These are phyloP conservation scores for Apostasia shenzhenica DNA, from an alignment of 106 monocot species.

Conservation along the genomic window DNA sequence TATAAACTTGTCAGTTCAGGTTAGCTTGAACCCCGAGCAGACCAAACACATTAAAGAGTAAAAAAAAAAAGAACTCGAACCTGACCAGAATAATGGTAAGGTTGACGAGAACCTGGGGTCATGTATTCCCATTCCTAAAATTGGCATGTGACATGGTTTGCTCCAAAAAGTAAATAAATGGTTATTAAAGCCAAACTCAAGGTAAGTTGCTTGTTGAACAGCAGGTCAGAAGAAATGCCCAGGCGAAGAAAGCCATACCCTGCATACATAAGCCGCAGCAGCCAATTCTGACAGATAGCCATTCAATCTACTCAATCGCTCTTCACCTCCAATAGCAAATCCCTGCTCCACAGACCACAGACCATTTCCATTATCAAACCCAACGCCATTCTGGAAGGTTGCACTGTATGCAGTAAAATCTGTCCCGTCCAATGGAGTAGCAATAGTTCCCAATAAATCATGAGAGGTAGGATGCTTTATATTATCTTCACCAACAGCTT, in stretches of 20 bases:
- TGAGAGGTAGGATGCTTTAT: constrained; percentile 7
- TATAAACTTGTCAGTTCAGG: too few relatives aligned
- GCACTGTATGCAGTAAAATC: constrained; percentile 16
- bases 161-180: too few relatives aligned
- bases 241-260: constrained; percentile 31
- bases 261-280: constrained; percentile 86
- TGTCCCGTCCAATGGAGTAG: constrained; percentile 11
- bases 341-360: constrained; percentile 59
- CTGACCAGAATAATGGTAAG: too few relatives aligned
- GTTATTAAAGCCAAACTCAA: too few relatives aligned
- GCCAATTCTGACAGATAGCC: constrained; percentile 87
- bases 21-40: too few relatives aligned
- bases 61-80: too few relatives aligned
- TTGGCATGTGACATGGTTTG: too few relatives aligned
- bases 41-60: too few relatives aligned
- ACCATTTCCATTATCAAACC: constrained; percentile 85
- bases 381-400: constrained; percentile 85
- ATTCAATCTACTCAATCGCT: constrained; percentile 60
- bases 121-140: too few relatives aligned
- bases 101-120: too few relatives aligned
- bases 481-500: constrained; percentile 55
- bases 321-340: constrained; percentile 84
- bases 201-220: too few relatives aligned
- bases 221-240: background rate
- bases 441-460: constrained; percentile 22